Evolutionary conservation across 2,329 filamentous ascomycete genomes (phyloP).

Genomic region (Scolecobasidium constrictum): DNA sequence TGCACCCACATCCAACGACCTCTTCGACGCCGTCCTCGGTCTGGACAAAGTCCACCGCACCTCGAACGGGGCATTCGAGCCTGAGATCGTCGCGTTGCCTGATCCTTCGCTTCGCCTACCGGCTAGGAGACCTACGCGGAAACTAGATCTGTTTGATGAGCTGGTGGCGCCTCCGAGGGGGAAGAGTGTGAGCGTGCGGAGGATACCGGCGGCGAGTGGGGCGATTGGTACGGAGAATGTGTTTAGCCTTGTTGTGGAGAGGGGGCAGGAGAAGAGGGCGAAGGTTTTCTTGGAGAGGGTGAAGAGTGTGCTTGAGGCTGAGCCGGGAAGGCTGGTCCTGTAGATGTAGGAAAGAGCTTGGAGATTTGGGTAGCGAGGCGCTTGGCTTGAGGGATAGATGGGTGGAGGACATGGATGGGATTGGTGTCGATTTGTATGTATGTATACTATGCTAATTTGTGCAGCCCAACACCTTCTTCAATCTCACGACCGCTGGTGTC

Average conservation of each 20-base stretch:
- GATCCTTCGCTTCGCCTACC: slow-evolving; percentile 12
- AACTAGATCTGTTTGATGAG: slow-evolving; percentile 37
- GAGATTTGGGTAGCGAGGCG: no score
- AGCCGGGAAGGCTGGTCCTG: slow-evolving; percentile 27
- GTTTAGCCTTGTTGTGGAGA: slow-evolving; percentile 71
- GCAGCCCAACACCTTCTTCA: no score
- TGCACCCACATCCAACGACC: slow-evolving; percentile 62
- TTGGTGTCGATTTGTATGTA: no score
- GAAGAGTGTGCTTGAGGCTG: slow-evolving; percentile 57
- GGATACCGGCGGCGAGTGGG: background rate
- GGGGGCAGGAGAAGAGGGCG: slow-evolving; percentile 72
- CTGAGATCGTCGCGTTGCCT: slow-evolving; percentile 51
- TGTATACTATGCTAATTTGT: no score
- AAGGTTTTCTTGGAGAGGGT: slow-evolving; percentile 74
- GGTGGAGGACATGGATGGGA: no score
- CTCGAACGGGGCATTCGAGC: slow-evolving; percentile 55
- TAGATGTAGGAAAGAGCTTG: no score
- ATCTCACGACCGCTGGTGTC: no score
- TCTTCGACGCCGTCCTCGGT: slow-evolving; percentile 84
- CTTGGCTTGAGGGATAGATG: no score
- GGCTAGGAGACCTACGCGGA: slow-evolving; percentile 9
- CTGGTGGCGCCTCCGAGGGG: background rate
- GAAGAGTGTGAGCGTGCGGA: background rate
- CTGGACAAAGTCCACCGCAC: slow-evolving; percentile 40
- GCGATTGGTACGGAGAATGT: slow-evolving; percentile 46